Percentiles rank a stretch among this genome's conserved stretches.
Evolutionary conservation across 208 protist genomes (phyloP).

Genomic region (Angomonas ambiguus): DNA sequence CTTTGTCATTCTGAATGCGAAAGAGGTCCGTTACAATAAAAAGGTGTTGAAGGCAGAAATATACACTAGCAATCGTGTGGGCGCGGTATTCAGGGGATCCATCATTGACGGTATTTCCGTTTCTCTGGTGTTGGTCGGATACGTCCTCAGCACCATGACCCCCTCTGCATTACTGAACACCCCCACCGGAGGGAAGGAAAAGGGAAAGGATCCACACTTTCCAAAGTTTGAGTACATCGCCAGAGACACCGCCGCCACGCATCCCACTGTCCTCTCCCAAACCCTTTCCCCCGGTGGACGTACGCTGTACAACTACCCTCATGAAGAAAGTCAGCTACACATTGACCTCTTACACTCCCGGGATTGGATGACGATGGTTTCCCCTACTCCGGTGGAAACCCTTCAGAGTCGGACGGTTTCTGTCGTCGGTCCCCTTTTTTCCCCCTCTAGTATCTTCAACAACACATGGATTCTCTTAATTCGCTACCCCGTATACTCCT

Average conservation of each 20-base stretch:
- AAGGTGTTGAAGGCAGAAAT: constrained; percentile 6
- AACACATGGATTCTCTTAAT: background rate
- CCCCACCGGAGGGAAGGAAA: constrained; percentile 13
- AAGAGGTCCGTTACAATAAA: background rate
- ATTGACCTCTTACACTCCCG: constrained; percentile 18
- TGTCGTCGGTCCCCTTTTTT: background rate
- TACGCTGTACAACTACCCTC: constrained; percentile 29
- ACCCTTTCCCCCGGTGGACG: constrained; percentile 56
- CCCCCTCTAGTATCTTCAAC: background rate
- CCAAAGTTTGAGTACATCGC: constrained; percentile 23
- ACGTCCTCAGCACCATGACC: constrained; percentile 25
- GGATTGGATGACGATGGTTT: constrained; percentile 7
- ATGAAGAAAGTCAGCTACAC: background rate
- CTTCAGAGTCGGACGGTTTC: background rate
- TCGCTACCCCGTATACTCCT: constrained; percentile 7
- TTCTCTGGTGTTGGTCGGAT: constrained; percentile 20
- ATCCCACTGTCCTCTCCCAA: background rate
- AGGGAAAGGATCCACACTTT: constrained; percentile 28
- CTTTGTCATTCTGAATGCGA: constrained; percentile 11
- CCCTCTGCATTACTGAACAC: constrained; percentile 29
- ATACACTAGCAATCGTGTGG: constrained; percentile 11
- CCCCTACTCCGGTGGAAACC: constrained; percentile 2
- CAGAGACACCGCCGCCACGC: background rate
- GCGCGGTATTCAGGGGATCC: constrained; percentile 12
- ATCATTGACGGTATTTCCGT: constrained; percentile 25